A percentile compares a stretch with the other conserved stretches of the same genome.
These are phyloP conservation scores for Acanthamoeba triangularis DNA, from an alignment of 208 protist species.

Conservation along the genomic window DNA sequence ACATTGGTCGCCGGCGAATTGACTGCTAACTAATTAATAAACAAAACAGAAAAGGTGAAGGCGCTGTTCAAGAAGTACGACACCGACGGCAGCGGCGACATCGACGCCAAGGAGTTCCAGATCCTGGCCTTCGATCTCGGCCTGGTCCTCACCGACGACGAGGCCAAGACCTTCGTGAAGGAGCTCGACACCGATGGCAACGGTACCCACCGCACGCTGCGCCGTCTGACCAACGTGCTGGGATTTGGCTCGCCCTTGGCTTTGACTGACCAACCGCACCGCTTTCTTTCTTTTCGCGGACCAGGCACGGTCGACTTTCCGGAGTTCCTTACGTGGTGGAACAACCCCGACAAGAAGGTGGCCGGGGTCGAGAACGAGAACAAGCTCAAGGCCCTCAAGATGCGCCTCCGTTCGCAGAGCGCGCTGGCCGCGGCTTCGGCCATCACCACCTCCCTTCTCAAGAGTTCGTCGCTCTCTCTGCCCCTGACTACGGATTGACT, in stretches of 20 bases:
- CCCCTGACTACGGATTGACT: no score
- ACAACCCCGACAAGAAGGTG: constrained; percentile 44
- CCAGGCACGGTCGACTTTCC: neutral
- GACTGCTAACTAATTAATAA: no score
- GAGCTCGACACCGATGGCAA: constrained; percentile 21
- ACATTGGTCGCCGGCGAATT: neutral
- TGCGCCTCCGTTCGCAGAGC: constrained; percentile 32
- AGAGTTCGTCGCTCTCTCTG: neutral
- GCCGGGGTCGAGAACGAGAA: neutral
- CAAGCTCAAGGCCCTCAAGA: constrained; percentile 15
- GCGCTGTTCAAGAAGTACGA: constrained; percentile 29
- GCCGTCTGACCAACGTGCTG: no score
- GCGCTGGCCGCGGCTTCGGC: neutral
- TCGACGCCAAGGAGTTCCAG: constrained; percentile 39
- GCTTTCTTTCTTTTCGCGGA: no score
- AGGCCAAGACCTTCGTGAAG: neutral
- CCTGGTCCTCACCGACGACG: neutral
- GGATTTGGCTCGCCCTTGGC: no score
- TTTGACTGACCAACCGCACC: no score
- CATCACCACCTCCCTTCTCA: neutral
- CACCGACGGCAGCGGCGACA: constrained; percentile 22
- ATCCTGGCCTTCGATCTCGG: constrained; percentile 13
- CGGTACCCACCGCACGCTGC: neutral
- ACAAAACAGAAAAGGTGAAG: neutral
- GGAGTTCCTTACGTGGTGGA: constrained; percentile 16